A percentile compares a stretch with the other conserved stretches of the same genome.
Conservation (phyloP, 1,284 basidiomycete species). For the Thecaphora frezii region DNA sequence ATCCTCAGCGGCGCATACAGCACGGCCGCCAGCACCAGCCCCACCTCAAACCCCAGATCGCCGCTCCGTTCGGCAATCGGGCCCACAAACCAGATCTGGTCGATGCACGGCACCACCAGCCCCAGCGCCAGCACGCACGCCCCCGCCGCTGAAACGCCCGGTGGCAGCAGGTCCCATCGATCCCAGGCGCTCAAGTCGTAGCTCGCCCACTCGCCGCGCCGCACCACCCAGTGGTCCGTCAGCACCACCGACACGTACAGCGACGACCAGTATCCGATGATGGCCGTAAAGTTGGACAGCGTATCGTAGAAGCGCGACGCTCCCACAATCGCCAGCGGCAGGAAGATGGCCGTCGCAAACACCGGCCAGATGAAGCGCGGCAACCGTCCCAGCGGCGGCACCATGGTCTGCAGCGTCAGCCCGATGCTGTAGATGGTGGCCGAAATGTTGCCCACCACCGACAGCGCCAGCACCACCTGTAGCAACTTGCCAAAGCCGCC, state of each 20-base stretch:
- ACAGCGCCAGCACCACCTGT: conserved; percentile 76
- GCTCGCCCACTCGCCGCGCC: conserved; percentile 61
- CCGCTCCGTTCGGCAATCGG: conserved; percentile 52
- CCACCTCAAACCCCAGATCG: conserved; percentile 60
- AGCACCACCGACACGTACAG: conserved; percentile 67
- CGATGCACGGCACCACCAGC: conserved; percentile 54
- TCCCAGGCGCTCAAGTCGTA: conserved; percentile 69
- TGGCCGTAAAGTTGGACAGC: conserved; percentile 64
- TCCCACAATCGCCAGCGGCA: conserved; percentile 68
- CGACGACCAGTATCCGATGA: conserved; percentile 70
- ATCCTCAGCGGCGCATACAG: conserved; percentile 52
- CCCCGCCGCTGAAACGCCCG: conserved; percentile 64
- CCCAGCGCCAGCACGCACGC: conserved; percentile 46
- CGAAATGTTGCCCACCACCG: conserved; percentile 76
- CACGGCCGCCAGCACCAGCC: conserved; percentile 49
- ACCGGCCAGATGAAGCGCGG: conserved; percentile 86
- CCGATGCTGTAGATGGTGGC: conserved; percentile 66
- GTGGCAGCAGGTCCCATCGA: conserved; percentile 63
- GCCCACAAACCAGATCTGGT: conserved; percentile 54
- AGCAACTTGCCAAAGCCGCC: conserved; percentile 80
- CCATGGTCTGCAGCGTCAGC: conserved; percentile 57
- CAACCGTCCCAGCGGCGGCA: conserved; percentile 76
- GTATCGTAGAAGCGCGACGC: conserved; percentile 68
- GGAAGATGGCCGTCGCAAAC: conserved; percentile 73
- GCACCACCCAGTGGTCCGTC: conserved; percentile 68